Evolutionary conservation across 257 asterid species (phyloP).

Genomic region (Nicotiana benthamiana): DNA sequence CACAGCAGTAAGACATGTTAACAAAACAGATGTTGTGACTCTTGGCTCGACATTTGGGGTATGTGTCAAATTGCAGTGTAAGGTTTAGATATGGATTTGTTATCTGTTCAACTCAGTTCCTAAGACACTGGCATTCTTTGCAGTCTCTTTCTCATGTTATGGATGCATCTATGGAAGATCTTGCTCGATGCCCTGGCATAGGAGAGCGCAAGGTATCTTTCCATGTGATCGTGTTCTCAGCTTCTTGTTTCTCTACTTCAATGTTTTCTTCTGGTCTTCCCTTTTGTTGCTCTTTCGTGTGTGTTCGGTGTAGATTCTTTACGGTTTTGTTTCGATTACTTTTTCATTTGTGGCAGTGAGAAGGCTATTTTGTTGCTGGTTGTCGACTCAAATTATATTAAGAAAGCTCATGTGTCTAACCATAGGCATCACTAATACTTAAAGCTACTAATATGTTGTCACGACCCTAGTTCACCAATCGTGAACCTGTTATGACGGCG

Average conservation of each 20-base stretch:
- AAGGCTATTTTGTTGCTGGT: background rate
- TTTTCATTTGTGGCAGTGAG: background rate
- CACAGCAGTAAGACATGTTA: slow-evolving; percentile 86
- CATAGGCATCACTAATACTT: background rate
- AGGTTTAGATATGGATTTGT: background rate
- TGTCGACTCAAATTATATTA: background rate
- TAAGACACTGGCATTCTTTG: background rate
- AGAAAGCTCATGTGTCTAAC: background rate
- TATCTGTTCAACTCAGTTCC: background rate
- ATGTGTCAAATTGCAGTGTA: slow-evolving; percentile 17
- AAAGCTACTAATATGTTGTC: background rate
- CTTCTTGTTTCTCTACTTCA: background rate
- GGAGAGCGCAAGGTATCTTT: slow-evolving; percentile 87
- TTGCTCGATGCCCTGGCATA: slow-evolving; percentile 97
- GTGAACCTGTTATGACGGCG: no score
- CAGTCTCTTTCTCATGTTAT: slow-evolving; percentile 83
- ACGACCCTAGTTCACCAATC: no score
- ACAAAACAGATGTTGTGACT: slow-evolving; percentile 97
- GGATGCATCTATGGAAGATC: slow-evolving; percentile 99
- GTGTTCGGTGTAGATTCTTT: background rate
- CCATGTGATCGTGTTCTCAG: background rate
- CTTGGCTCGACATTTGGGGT: slow-evolving; percentile 98
- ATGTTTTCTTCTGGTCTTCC: background rate
- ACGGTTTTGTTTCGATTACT: slow-evolving; percentile 1
- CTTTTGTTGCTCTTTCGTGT: background rate